phyloP scores from a whole-genome alignment of 345 rosid species.

The Gossypium thurberi region DNA sequence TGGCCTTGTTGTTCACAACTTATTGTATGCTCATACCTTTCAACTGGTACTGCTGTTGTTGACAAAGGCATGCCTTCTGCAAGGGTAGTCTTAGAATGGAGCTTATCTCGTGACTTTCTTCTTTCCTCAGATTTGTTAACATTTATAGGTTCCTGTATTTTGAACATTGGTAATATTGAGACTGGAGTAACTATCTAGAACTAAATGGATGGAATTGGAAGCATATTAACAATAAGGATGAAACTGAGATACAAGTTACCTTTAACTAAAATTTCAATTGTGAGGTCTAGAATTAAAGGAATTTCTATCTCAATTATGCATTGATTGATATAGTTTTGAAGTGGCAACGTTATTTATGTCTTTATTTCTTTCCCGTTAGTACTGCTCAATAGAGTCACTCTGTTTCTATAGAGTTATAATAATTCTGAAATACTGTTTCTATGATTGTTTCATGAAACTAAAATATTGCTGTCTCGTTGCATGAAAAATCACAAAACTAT shows the following conservation, averaged over 20 bases:
- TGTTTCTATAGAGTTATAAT: not conserved
- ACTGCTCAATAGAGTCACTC: not conserved
- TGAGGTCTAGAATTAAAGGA: not conserved
- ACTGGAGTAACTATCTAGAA: not conserved
- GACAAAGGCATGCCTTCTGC: constrained; percentile 1
- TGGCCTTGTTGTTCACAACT: constrained; percentile 9
- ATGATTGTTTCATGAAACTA: not conserved
- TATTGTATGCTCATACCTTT: constrained; percentile 27
- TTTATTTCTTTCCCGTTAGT: not conserved
- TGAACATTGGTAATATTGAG: not conserved
- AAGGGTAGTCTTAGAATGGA: not conserved
- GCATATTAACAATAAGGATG: not conserved
- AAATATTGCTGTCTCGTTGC: not conserved
- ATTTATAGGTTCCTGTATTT: constrained; percentile 3
- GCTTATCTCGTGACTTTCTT: not conserved
- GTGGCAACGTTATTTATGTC: not conserved
- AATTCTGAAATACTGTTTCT: not conserved
- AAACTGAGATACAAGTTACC: not conserved
- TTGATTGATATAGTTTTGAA: constrained; percentile 3
- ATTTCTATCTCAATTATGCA: not conserved
- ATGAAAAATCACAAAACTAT: not conserved
- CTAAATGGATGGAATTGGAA: not conserved
- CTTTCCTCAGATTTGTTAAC: constrained; percentile 2
- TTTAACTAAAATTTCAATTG: not conserved
- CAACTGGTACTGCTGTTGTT: constrained; percentile 13